Evolutionary conservation across 129 eudicot genomes (phyloP).

Genomic region (Helichrysum umbraculigerum): DNA sequence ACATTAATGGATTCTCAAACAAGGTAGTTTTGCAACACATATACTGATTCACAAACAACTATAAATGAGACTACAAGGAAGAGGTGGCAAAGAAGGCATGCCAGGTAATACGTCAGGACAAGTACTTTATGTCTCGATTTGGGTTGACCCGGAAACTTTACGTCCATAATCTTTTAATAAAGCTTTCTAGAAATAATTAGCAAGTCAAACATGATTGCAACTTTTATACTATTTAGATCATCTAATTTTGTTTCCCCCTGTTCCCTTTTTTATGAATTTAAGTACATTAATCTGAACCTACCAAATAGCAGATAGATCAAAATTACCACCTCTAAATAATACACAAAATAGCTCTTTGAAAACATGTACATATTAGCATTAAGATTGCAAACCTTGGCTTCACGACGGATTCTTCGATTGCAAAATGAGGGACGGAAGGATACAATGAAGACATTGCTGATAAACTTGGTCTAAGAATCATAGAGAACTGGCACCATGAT

Average conservation of each 20-base stretch:
- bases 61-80: neutral
- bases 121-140: neutral
- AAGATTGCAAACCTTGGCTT: constrained; percentile 66
- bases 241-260: neutral
- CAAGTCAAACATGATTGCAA: neutral
- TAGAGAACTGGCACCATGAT: constrained; percentile 90
- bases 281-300: neutral
- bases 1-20: neutral
- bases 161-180: neutral
- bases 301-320: neutral
- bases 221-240: neutral
- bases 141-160: neutral
- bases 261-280: neutral
- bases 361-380: constrained; percentile 5
- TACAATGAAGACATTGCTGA: constrained; percentile 56
- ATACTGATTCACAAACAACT: neutral
- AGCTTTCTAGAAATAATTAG: neutral
- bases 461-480: constrained; percentile 58
- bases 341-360: neutral
- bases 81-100: neutral
- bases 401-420: constrained; percentile 69
- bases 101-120: neutral
- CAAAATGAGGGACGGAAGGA: constrained; percentile 84
- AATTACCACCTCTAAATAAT: neutral
- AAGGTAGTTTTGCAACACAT: neutral